Evolutionary conservation across 805 yeast genomes (phyloP), one percentile per base, ranked within the genome.

Genomic region (Ogataea chonburiensis): DNA sequence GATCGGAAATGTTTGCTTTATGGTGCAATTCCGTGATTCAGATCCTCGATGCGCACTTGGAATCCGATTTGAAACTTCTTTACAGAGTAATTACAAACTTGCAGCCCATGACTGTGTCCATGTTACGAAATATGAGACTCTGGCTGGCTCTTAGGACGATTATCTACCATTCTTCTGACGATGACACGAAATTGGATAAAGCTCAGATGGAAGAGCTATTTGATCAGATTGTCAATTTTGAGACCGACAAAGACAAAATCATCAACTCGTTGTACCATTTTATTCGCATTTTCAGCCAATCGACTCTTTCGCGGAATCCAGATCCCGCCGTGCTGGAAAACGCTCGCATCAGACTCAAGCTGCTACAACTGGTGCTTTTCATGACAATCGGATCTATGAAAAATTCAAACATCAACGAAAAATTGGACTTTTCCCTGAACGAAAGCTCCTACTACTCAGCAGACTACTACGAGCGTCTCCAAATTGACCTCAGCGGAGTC

Each of bases 361-460:
- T 51, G 16, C 28, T 54, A n/a, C 52, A 50, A 26, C 38, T 45
- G 34, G 21, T 53, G 8, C 29, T 53, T 7, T 29, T 49, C 24
- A 34, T 42, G 30, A 45, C 46, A 19, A 23, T 39, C 17, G 23
- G 35, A 3, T 18, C 21, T 10, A 25, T 45, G n/a, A 29, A 31
- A 13, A 26, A 25, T 14, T 24, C 31, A 9, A n/a, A 14, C 18
- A 15, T 36, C 27, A 41, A 45, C 30, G 14, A 26, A 14, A 22
- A 19, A 6, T 24, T 45, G 23, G 28, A 24, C 10, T 17, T 22
- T 12, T 9, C 25, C 10, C 17, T 18, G 7, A 31, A 27, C 23
- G 33, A 37, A 14, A 8, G 11, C 25, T 14, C 24, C 4, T 30
- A 20, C 23, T 40, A 28, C 27, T 22, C 34, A 7, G 3, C 22